A percentile compares a stretch with the other conserved stretches of the same genome.
phyloP scores from a whole-genome alignment of 2,329 filamentous ascomycete species.

The Volutella citrinella region DNA sequence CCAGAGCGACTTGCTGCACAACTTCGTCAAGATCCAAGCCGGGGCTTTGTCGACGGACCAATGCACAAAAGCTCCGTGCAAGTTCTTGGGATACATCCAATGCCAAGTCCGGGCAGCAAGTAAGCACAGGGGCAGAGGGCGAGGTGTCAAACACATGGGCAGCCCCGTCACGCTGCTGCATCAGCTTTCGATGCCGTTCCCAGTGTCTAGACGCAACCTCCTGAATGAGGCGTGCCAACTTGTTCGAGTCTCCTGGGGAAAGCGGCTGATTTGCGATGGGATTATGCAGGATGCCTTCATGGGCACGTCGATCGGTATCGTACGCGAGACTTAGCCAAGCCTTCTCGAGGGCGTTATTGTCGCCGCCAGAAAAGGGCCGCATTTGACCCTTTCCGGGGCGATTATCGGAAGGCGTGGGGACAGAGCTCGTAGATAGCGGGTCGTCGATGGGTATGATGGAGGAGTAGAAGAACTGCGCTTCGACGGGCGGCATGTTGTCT shows the following conservation, averaged over 20 bases:
- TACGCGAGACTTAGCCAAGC: conserved; percentile 66
- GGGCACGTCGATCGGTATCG: conserved; percentile 45
- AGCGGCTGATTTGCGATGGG: conserved; percentile 2
- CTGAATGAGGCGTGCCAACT: conserved; percentile 34
- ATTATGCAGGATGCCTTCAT: conserved; percentile 35
- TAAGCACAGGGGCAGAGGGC: conserved; percentile 29
- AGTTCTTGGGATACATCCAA: conserved; percentile 47
- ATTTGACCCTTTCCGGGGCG: conserved; percentile 58
- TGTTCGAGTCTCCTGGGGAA: conserved; percentile 12
- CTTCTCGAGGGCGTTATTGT: conserved; percentile 76
- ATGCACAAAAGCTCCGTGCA: conserved; percentile 47
- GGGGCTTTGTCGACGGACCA: conserved; percentile 39
- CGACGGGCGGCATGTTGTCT: conserved; percentile 55
- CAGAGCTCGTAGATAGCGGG: conserved; percentile 66
- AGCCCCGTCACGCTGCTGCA: conserved; percentile 28
- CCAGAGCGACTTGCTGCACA: conserved; percentile 43
- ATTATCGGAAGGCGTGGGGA: conserved; percentile 48
- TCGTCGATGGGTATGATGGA: conserved; percentile 84
- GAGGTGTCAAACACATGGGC: conserved; percentile 26
- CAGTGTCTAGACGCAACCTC: conserved; percentile 45
- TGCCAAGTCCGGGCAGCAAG: conserved; percentile 49
- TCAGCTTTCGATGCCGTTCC: conserved; percentile 42
- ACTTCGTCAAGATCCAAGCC: conserved; percentile 43
- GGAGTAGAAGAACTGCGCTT: conserved; percentile 80
- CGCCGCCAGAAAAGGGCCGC: conserved; percentile 73